These are phyloP conservation scores for Fomitopsis serialis DNA, from an alignment of 768 basidiomycete species.

Conservation along the genomic window DNA sequence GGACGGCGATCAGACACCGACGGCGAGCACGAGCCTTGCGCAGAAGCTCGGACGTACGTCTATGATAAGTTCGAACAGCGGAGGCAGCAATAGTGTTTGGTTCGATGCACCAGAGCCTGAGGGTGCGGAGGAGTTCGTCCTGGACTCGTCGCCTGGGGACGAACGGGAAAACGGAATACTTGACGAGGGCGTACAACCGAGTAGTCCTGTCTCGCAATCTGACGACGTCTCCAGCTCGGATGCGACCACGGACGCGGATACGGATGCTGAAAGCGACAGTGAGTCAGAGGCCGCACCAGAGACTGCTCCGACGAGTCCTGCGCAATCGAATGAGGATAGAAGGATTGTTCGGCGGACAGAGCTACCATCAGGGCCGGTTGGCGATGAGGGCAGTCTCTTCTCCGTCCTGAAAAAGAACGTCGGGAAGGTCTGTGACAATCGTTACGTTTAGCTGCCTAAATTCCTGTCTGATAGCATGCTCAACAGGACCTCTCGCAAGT, in stretches of 20 bases:
- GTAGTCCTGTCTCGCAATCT: conserved; percentile 21
- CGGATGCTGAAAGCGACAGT: conserved; percentile 40
- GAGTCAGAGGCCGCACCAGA: neutral
- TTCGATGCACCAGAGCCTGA: conserved; percentile 69
- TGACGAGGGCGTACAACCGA: conserved; percentile 22
- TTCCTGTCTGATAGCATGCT: conserved; percentile 2
- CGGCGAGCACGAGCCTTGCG: conserved; percentile 10
- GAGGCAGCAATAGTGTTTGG: conserved; percentile 49
- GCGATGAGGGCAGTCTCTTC: conserved; percentile 81
- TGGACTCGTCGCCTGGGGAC: conserved; percentile 29
- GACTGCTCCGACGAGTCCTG: conserved; percentile 1
- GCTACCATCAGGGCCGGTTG: conserved; percentile 54
- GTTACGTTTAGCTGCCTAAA: neutral
- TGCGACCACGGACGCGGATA: conserved; percentile 42
- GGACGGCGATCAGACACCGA: conserved; percentile 18
- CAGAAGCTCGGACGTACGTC: conserved; percentile 16
- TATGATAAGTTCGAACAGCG: conserved; percentile 20
- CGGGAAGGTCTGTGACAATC: conserved; percentile 55
- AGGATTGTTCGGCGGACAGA: conserved; percentile 46
- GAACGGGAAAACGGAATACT: conserved; percentile 25
- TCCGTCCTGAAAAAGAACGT: conserved; percentile 83
- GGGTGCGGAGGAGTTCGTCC: conserved; percentile 65
- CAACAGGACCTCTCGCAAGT: conserved; percentile 75
- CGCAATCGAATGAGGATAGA: neutral
- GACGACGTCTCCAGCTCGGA: conserved; percentile 2